phyloP scores from a whole-genome alignment of 169 alveolate species.

The Plasmodium sp. region DNA sequence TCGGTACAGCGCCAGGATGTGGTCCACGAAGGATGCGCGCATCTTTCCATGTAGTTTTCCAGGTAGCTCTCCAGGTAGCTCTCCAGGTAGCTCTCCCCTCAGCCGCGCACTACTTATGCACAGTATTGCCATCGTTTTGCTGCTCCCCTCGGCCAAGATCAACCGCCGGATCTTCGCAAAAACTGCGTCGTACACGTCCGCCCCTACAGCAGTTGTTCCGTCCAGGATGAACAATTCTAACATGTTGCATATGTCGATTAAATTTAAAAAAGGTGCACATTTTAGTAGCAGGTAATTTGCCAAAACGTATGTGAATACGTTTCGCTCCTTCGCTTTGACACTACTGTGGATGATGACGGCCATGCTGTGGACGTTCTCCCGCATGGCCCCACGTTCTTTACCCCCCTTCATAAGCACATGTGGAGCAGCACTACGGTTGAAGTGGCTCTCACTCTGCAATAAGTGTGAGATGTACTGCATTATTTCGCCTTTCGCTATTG shows the following conservation, averaged over 20 bases:
- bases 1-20: constrained; percentile 25
- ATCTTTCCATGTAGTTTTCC: too few species aligned
- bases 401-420: background rate
- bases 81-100: too few species aligned
- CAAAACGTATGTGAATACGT: constrained; percentile 35
- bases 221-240: constrained; percentile 32
- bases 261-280: constrained; percentile 35
- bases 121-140: constrained; percentile 30
- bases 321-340: constrained; percentile 10
- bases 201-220: background rate
- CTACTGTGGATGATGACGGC: constrained; percentile 38
- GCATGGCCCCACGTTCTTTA: constrained; percentile 13
- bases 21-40: background rate
- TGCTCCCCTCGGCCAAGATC: constrained; percentile 9
- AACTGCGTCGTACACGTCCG: background rate
- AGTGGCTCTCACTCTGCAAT: background rate
- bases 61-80: too few species aligned
- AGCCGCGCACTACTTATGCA: constrained; percentile 28
- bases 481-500: background rate
- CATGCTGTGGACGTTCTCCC: constrained; percentile 51
- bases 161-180: constrained; percentile 42
- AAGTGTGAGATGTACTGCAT: background rate
- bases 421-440: background rate
- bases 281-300: constrained; percentile 40
- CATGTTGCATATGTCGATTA: constrained; percentile 65